Evolutionary conservation across 228 moss, liverwort and hornwort genomes (phyloP).

Genomic region (Sphagnum magellanicum): DNA sequence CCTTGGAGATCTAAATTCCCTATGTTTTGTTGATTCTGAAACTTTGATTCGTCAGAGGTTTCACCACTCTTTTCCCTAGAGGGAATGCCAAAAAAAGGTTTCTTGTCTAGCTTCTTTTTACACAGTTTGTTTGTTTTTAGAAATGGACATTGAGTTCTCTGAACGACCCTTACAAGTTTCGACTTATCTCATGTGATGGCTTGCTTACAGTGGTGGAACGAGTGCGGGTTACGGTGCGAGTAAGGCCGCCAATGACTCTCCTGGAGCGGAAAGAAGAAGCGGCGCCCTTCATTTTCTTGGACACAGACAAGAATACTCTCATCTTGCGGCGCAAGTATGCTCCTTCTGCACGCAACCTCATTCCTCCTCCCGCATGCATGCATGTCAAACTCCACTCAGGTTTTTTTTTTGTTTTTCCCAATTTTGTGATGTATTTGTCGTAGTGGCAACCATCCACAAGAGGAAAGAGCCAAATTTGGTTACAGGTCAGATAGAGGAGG

Average conservation of each 20-base stretch:
- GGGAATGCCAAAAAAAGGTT: background rate
- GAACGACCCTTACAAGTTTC: background rate
- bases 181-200: background rate
- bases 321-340: conserved; percentile 75
- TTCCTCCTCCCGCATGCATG: too few species aligned
- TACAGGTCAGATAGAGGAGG: too few species aligned
- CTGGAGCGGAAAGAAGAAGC: conserved; percentile 71
- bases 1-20: too few species aligned
- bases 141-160: background rate
- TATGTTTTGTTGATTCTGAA: too few species aligned
- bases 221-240: conserved; percentile 74
- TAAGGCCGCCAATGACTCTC: conserved; percentile 60
- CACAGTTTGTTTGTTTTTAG: background rate
- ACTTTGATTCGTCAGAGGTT: background rate
- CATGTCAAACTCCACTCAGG: too few species aligned
- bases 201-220: conserved; percentile 17
- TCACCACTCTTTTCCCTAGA: too few species aligned
- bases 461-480: too few species aligned
- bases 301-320: conserved; percentile 72
- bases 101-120: background rate
- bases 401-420: too few species aligned
- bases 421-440: too few species aligned
- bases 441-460: too few species aligned
- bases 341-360: background rate
- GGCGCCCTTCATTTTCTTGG: conserved; percentile 75